Evolutionary conservation across 2,329 filamentous ascomycete genomes (phyloP).

Genomic region (Diaporthe capsici): DNA sequence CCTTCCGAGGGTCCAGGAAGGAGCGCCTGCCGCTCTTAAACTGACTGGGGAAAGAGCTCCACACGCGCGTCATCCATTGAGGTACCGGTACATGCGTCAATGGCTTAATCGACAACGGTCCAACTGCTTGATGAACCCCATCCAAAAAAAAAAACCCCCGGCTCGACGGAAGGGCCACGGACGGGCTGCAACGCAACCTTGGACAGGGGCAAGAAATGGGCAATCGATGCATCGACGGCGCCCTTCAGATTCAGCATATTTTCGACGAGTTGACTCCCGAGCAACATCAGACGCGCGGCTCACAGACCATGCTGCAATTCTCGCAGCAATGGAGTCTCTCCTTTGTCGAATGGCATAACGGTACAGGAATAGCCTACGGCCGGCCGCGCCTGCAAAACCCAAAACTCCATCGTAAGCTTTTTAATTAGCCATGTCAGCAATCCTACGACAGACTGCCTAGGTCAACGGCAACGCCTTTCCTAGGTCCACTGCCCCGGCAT

Average conservation of each 20-base stretch:
- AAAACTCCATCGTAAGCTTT: neutral
- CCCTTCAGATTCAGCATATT: neutral
- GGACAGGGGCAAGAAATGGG: conserved; percentile 14
- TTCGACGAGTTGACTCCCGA: conserved; percentile 31
- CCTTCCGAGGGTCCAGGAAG: neutral
- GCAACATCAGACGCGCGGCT: neutral
- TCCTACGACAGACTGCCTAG: neutral
- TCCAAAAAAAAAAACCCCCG: conserved; percentile 33
- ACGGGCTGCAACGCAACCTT: conserved; percentile 27
- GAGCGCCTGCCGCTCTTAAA: conserved; percentile 12
- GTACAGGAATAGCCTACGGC: neutral
- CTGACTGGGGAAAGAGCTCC: conserved; percentile 26
- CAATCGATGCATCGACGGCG: conserved; percentile 36
- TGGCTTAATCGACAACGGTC: conserved; percentile 29
- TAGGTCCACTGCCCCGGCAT: neutral
- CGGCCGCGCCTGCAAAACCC: neutral
- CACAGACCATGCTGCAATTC: neutral
- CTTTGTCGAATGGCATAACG: neutral
- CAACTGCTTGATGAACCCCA: conserved; percentile 26
- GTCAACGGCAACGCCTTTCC: neutral
- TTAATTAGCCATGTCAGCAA: conserved; percentile 9
- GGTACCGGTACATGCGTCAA: conserved; percentile 20
- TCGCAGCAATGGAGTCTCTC: neutral
- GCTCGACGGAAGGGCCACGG: conserved; percentile 20
- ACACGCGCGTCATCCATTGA: conserved; percentile 33